Evolutionary conservation across 306 rosid genomes (phyloP).

Genomic region (Bauhinia variegata): DNA sequence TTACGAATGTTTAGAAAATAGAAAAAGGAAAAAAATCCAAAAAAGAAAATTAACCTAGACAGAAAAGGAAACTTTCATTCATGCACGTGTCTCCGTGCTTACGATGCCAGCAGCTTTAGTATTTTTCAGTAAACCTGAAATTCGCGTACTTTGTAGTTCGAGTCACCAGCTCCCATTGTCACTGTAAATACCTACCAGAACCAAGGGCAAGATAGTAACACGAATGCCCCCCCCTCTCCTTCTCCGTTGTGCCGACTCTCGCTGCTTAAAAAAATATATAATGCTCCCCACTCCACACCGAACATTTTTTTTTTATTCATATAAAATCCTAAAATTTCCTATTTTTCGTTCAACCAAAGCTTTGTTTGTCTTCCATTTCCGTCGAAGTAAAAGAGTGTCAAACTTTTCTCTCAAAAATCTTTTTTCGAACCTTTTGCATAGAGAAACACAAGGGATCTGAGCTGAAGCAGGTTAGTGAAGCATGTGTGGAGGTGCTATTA

Average conservation of each 20-base stretch:
- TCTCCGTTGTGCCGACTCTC: slow-evolving; percentile 5
- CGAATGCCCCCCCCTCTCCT: neutral
- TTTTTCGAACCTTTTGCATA: neutral
- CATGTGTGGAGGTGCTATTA: slow-evolving; percentile 99
- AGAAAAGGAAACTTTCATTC: neutral
- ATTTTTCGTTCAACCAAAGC: slow-evolving; percentile 11
- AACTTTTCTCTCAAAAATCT: neutral
- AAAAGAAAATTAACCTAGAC: too few species aligned
- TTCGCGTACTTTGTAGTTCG: neutral
- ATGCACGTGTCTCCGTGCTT: slow-evolving; percentile 28
- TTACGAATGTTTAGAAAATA: too few species aligned
- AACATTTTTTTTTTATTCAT: slow-evolving; percentile 17
- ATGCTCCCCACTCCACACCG: slow-evolving; percentile 23
- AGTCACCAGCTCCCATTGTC: neutral
- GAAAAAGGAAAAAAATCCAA: too few species aligned
- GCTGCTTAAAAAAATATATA: slow-evolving; percentile 22
- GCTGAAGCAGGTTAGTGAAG: neutral
- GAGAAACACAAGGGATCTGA: slow-evolving; percentile 4
- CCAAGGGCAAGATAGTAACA: slow-evolving; percentile 50
- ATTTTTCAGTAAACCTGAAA: neutral
- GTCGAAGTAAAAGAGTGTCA: slow-evolving; percentile 38
- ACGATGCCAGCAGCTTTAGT: neutral
- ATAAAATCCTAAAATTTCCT: slow-evolving; percentile 15
- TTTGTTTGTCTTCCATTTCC: neutral
- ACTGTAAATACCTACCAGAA: slow-evolving; percentile 10